Evolutionary conservation across 805 yeast genomes (phyloP), one percentile per base, ranked within the genome.

Genomic region (Brettanomyces nanus): DNA sequence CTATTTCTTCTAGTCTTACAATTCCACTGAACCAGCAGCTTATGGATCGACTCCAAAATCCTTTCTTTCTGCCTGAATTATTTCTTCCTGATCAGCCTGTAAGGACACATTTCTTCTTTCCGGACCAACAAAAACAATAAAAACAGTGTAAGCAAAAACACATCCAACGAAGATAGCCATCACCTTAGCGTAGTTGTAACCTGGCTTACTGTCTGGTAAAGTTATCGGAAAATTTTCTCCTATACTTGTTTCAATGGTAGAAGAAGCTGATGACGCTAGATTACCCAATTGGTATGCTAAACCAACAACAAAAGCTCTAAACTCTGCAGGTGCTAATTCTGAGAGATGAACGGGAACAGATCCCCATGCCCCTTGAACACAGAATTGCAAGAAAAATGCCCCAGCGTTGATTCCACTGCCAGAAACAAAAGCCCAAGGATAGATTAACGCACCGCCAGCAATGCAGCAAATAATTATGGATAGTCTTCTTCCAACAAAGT

Each of bases 331-430:
- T 29, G 80, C 68, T 44, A 78, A 62, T 56, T 76, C 83, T 3
- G 76, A 64, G 37, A 78, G 59, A 54, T 77, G 80, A 41, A 75
- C 65, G 38, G 84, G 84, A 39, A 72, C 65, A 29, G 75, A 77
- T 47, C 84, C 84, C 79, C 81, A 78, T 20, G 78, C 75, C 49
- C 84, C 84, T 59, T 76, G 82, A 38, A 78, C 82, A 42, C 69
- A 72, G 51, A 72, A 72, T 52, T 77, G 83, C 42, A 77, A 56
- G 59, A 73, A 75, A 53, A 77, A 76, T 1, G 62, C 81, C 43
- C 78, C 80, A 0, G 78, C 79, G 45, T 71, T 70, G 42, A 73
- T 68, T 14, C 68, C 77, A 28, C 61, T 58, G 25, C 56, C 56
- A 33, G 58, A 40, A 49, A 71, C 50, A 57, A 66, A 73, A 1